A percentile compares a stretch with the other conserved stretches of the same genome.
Conservation (phyloP, 2,329 filamentous ascomycete genomes). For the Akanthomyces lecanii region DNA sequence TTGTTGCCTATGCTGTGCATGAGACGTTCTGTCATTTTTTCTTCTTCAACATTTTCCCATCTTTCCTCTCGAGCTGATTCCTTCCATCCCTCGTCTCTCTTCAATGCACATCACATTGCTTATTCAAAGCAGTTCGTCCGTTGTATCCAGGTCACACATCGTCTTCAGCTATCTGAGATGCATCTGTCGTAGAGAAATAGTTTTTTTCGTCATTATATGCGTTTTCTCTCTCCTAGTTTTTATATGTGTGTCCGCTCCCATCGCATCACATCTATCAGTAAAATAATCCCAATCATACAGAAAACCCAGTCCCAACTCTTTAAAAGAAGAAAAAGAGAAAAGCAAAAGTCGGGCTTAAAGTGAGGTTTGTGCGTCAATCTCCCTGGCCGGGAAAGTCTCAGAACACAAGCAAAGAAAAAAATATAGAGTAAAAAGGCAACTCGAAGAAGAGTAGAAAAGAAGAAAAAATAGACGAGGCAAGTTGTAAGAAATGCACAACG, state of each 20-base stretch:
- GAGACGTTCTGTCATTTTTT: too few relatives aligned
- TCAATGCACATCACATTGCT: neutral
- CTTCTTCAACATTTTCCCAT: too few relatives aligned
- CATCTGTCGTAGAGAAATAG: neutral
- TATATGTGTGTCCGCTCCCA: constrained; percentile 4
- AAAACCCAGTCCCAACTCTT: neutral
- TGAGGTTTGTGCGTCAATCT: neutral
- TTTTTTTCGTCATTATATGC: constrained; percentile 3
- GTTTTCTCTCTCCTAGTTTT: neutral
- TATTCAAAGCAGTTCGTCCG: too few relatives aligned
- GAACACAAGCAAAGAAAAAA: neutral
- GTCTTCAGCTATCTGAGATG: neutral
- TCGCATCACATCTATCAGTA: constrained; percentile 11
- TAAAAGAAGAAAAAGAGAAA: neutral
- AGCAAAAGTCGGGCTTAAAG: constrained; percentile 6
- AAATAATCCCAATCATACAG: constrained; percentile 12
- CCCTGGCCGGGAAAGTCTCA: neutral
- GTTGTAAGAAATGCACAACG: constrained; percentile 11
- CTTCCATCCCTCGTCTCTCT: too few relatives aligned
- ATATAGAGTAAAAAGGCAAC: constrained; percentile 10
- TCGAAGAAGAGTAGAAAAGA: neutral
- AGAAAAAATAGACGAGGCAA: constrained; percentile 10
- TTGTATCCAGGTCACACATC: neutral
- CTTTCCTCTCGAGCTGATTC: too few relatives aligned
- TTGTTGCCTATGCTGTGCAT: too few relatives aligned